These are phyloP conservation scores for Sclerotinia minor DNA, from an alignment of 2,329 filamentous ascomycete species.

Conservation along the genomic window DNA sequence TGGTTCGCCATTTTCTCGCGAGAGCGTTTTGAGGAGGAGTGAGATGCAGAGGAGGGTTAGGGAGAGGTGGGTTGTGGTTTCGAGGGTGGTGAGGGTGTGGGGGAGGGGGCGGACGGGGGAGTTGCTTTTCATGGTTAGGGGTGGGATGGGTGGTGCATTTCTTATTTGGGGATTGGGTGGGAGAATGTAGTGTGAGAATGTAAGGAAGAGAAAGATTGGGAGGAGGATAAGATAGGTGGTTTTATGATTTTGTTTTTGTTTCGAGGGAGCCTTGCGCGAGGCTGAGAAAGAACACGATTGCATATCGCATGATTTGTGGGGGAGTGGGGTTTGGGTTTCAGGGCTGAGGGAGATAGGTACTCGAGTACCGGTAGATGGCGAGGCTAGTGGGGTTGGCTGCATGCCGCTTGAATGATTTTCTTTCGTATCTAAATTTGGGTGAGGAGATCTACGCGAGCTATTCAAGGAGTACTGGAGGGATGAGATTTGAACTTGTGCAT, in stretches of 20 bases:
- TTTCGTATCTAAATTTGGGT: neutral
- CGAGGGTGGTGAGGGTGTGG: constrained; percentile 50
- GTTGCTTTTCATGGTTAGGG: constrained; percentile 8
- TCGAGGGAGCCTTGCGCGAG: constrained; percentile 16
- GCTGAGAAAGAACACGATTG: constrained; percentile 26
- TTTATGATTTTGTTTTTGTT: constrained; percentile 8
- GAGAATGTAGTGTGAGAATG: neutral
- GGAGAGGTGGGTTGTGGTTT: constrained; percentile 56
- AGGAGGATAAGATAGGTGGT: constrained; percentile 8
- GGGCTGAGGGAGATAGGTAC: neutral
- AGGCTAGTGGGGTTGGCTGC: constrained; percentile 18
- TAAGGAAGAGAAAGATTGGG: neutral
- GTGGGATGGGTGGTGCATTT: neutral
- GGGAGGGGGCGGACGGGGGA: neutral
- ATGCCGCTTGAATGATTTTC: constrained; percentile 13
- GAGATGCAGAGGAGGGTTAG: constrained; percentile 65
- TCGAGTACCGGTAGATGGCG: neutral
- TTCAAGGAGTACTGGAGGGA: neutral
- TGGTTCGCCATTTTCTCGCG: constrained; percentile 79
- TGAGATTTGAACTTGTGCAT: neutral
- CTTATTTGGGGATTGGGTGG: no score
- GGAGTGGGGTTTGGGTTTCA: neutral
- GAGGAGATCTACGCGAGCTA: neutral
- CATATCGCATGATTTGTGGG: constrained; percentile 16
- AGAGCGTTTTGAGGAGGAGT: constrained; percentile 63